phyloP scores from a whole-genome alignment of 495 filamentous ascomycete species.

The Podospora australis region DNA sequence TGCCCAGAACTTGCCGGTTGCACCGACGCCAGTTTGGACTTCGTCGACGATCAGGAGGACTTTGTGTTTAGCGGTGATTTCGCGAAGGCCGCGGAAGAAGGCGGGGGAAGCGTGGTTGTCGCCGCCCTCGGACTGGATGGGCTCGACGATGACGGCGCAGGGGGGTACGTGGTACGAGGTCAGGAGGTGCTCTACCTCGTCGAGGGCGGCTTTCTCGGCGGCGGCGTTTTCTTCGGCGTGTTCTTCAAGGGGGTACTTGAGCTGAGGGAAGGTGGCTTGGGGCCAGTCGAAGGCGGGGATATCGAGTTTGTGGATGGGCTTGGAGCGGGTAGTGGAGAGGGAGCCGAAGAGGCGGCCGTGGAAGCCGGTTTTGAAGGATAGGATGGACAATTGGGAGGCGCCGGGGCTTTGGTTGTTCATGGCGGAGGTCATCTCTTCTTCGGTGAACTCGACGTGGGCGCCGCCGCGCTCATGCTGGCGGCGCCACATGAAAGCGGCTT shows the following conservation, averaged over 20 bases:
- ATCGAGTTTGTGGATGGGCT: slow-evolving; percentile 97
- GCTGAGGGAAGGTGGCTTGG: slow-evolving; percentile 80
- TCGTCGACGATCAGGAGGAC: slow-evolving; percentile 96
- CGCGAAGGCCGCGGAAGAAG: slow-evolving; percentile 88
- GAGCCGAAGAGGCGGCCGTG: slow-evolving; percentile 93
- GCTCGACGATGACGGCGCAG: slow-evolving; percentile 84
- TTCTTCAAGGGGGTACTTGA: slow-evolving; percentile 88
- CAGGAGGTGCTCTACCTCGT: slow-evolving; percentile 83
- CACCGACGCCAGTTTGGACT: slow-evolving; percentile 94
- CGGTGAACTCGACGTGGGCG: slow-evolving; percentile 70
- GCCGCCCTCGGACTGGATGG: slow-evolving; percentile 96
- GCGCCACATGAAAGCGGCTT: slow-evolving; percentile 97
- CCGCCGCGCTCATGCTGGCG: slow-evolving; percentile 86
- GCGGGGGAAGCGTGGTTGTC: slow-evolving; percentile 95
- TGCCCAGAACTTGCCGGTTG: slow-evolving; percentile 97
- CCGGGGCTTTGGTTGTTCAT: slow-evolving; percentile 87
- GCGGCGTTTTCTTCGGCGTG: slow-evolving; percentile 73
- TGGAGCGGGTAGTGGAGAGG: slow-evolving; percentile 88
- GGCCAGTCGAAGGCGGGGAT: slow-evolving; percentile 99
- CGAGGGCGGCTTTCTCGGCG: slow-evolving; percentile 80
- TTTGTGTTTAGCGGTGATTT: slow-evolving; percentile 75
- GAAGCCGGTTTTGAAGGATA: slow-evolving; percentile 91
- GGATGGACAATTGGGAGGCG: slow-evolving; percentile 75
- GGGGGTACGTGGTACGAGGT: slow-evolving; percentile 79
- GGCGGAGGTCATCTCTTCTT: slow-evolving; percentile 65